Base-by-base conservation (phyloP, 2,329 filamentous ascomycete species). In the Paecilomyces niveus region DNA sequence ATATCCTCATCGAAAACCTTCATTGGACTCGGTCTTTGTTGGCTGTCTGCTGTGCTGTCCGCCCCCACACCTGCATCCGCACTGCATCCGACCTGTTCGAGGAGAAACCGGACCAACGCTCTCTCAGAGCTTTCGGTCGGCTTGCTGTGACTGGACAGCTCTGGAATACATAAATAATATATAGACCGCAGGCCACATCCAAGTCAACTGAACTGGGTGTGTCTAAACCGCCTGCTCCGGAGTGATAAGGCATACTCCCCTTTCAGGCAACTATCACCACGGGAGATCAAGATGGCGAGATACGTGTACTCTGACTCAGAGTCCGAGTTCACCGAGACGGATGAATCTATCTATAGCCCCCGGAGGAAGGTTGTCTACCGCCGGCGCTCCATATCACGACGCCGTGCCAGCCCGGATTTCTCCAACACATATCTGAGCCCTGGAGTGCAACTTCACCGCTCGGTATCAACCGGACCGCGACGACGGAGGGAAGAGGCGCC, bases 281-380 rank as follows among this genome's bases (percentile, higher is more conserved):
- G 1, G 39, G 39, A 45, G 39, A 45, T 18, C 50, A 18, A 52
- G 21, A 52, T 52, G 50, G 10, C 21, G 21, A 52, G 50, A 52
- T 52, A 52, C 22, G 6, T 8, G 6, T 29, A n/a, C 21, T 24
- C 50, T 13, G 26, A 29, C 4, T 52, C 50, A 15, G 70, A 72
- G 32, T 65, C 68, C 22, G 71, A 72, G 2, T 70, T 64, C 56
- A 72, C 70, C 26, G 72, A 75, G 59, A 70, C 72, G 11, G 72
- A 75, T 51, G 51, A 69, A 57, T 74, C 71, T 24, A 66, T 72
- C 57, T 61, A 53, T 55, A 53, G 61, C 57, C 66, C 62, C 24
- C 62, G 62, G 45, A 62, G 61, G 21, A 64, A 60, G 51, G 61
- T 66, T 22, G 56, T 60, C 15, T 53, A 69, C 51, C 64, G 66